These are phyloP conservation scores for Cetradonia linearis DNA, from an alignment of 495 filamentous ascomycete genomes.

Conservation along the genomic window DNA sequence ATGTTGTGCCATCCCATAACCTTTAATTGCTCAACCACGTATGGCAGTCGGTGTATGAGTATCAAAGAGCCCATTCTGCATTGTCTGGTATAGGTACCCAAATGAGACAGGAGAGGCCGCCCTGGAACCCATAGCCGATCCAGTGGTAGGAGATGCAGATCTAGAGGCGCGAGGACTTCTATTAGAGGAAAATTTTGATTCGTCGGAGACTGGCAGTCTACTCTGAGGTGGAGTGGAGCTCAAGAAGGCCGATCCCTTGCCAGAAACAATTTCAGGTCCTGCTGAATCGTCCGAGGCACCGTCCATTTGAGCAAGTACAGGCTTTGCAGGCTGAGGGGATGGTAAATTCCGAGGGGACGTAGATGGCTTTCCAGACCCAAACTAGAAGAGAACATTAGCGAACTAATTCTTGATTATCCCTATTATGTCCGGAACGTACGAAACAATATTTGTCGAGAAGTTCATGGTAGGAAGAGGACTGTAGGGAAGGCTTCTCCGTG, in stretches of 20 bases:
- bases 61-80: constrained; percentile 33
- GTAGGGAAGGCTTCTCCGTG: constrained; percentile 55
- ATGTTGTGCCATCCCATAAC: not conserved
- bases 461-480: constrained; percentile 84
- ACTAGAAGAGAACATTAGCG: constrained; percentile 33
- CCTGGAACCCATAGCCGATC: constrained; percentile 20
- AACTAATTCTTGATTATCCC: constrained; percentile 14
- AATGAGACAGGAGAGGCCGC: constrained; percentile 34
- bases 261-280: not conserved
- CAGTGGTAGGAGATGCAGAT: constrained; percentile 25
- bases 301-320: constrained; percentile 18
- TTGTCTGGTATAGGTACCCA: constrained; percentile 32
- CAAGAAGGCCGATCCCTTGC: constrained; percentile 5
- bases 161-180: constrained; percentile 28
- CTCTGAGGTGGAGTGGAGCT: constrained; percentile 17
- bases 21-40: constrained; percentile 28
- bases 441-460: constrained; percentile 97
- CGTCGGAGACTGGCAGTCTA: constrained; percentile 22
- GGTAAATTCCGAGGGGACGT: not conserved
- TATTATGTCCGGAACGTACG: constrained; percentile 55
- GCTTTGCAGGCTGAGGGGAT: constrained; percentile 23
- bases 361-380: constrained; percentile 38
- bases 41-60: constrained; percentile 39
- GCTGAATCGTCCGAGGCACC: constrained; percentile 16
- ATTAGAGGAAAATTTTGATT: constrained; percentile 21